These are phyloP conservation scores for Saccharomycopsis olivae DNA, from an alignment of 805 yeast genomes.

Conservation along the genomic window DNA sequence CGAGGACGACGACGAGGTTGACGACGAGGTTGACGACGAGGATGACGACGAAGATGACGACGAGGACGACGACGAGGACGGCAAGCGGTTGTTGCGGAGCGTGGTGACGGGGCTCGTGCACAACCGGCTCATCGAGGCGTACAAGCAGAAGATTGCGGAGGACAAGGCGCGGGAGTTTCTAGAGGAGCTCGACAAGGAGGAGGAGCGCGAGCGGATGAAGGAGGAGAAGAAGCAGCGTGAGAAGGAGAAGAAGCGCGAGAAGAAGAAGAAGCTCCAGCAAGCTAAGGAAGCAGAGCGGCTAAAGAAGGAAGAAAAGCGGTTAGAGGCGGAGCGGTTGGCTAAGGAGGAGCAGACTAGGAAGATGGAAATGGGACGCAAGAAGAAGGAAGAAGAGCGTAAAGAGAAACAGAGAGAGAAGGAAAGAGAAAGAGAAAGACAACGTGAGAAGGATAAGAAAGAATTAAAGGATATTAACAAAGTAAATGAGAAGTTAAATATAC, in stretches of 20 bases:
- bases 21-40: conserved; percentile 69
- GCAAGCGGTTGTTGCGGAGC: too few species aligned
- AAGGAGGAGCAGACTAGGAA: conserved; percentile 15
- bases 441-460: not conserved
- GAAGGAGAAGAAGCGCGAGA: conserved; percentile 15
- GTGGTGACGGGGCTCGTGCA: conserved; percentile 18
- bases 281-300: conserved; percentile 16
- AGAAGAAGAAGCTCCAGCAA: conserved; percentile 15
- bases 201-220: conserved; percentile 13
- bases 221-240: conserved; percentile 17
- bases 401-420: conserved; percentile 6
- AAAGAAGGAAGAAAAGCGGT: conserved; percentile 14
- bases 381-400: conserved; percentile 4
- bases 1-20: conserved; percentile 36
- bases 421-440: conserved; percentile 1
- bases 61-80: not conserved
- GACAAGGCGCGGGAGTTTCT: conserved; percentile 16
- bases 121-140: conserved; percentile 9
- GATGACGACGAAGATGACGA: conserved; percentile 1
- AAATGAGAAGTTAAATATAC: not conserved
- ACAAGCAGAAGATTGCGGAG: conserved; percentile 16
- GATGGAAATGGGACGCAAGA: conserved; percentile 7
- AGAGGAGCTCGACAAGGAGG: conserved; percentile 15
- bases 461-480: not conserved
- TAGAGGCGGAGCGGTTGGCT: conserved; percentile 12